These are phyloP conservation scores for Mrakia frigida DNA, from an alignment of 768 basidiomycete species.

Conservation along the genomic window DNA sequence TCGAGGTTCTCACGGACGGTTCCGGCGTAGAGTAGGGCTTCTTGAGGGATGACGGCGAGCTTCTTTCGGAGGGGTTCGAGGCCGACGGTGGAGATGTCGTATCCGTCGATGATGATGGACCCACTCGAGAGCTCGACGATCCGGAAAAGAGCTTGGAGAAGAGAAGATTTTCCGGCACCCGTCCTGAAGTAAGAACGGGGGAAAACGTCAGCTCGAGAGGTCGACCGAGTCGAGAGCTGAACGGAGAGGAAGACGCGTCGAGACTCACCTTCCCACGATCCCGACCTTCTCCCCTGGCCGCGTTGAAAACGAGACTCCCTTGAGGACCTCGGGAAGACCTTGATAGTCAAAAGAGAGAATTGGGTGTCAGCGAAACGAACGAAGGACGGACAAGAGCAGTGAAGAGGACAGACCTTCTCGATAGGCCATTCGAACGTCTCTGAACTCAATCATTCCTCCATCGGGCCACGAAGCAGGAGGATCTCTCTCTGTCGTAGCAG, in stretches of 20 bases:
- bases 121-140: conserved; percentile 61
- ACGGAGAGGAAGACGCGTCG: too few relatives aligned
- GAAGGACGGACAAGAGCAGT: too few relatives aligned
- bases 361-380: too few relatives aligned
- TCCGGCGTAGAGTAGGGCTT: conserved; percentile 52
- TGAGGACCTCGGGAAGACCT: conserved; percentile 74
- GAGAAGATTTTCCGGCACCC: conserved; percentile 29
- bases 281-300: conserved; percentile 79
- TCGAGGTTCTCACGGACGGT: conserved; percentile 47
- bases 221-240: not conserved
- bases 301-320: conserved; percentile 64
- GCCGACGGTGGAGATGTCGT: conserved; percentile 54
- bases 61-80: conserved; percentile 54
- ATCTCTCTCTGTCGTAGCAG: conserved; percentile 49
- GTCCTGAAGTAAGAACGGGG: not conserved
- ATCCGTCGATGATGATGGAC: conserved; percentile 56
- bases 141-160: conserved; percentile 51
- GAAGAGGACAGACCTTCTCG: conserved; percentile 55
- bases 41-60: conserved; percentile 64
- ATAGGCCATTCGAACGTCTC: conserved; percentile 58
- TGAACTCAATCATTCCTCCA: conserved; percentile 66
- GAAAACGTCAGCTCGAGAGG: not conserved
- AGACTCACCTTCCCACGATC: conserved; percentile 50
- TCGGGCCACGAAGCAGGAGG: conserved; percentile 64
- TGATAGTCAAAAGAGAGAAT: conserved; percentile 54